These are phyloP conservation scores for Bathelium albidoporum DNA, from an alignment of 495 filamentous ascomycete species.

Conservation along the genomic window DNA sequence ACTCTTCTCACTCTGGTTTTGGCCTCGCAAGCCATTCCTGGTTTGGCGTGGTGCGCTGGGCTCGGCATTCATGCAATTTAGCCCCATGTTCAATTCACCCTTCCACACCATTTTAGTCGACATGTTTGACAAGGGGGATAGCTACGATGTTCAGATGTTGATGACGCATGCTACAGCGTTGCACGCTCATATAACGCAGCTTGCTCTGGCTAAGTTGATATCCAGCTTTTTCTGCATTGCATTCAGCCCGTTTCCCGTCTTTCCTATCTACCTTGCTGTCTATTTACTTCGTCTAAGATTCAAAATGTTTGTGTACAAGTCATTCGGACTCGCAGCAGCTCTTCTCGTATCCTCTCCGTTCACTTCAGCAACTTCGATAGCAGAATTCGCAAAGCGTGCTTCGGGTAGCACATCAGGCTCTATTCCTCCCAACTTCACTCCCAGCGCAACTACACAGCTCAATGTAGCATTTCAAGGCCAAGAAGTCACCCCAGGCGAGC, in stretches of 20 bases:
- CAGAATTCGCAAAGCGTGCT: not conserved
- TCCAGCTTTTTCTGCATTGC: not conserved
- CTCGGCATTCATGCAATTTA: not conserved
- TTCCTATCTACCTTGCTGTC: not conserved
- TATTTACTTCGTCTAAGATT: not conserved
- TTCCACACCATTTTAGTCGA: not conserved
- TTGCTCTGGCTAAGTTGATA: not conserved
- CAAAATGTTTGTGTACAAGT: not conserved
- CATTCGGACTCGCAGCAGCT: not conserved
- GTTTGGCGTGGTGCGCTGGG: not conserved
- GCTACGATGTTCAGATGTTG: not conserved
- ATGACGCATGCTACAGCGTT: not conserved
- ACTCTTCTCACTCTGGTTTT: not conserved
- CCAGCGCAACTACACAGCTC: slow-evolving; percentile 2
- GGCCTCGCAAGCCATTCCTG: not conserved
- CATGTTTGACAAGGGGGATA: not conserved
- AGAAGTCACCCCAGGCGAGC: slow-evolving; percentile 4
- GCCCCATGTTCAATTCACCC: not conserved
- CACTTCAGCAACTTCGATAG: not conserved
- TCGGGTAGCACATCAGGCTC: not conserved
- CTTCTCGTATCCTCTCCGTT: not conserved
- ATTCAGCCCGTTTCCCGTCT: not conserved
- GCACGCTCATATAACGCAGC: not conserved
- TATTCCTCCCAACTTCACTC: slow-evolving; percentile 9
- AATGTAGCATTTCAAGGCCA: not conserved